Evolutionary conservation across 768 basidiomycete genomes (phyloP), one percentile per base, ranked within the genome.

Genomic region (Amanita subjunquillea): DNA sequence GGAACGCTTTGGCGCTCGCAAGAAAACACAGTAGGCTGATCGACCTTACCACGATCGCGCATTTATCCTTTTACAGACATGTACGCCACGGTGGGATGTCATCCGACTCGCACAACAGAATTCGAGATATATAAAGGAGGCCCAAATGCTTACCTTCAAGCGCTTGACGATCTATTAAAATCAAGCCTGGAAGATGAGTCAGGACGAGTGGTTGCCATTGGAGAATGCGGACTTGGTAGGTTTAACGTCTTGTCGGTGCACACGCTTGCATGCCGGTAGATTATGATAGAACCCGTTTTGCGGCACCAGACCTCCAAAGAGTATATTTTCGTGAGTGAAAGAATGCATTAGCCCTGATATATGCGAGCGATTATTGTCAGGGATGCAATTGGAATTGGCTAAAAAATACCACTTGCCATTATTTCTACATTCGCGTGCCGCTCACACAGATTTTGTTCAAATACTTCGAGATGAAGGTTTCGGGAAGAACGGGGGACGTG

Each of bases 341-440:
- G 69, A 3, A 68, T 74, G 25, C 83, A 10, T n/a, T 12, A 15
- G 12, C 10, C 15, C 6, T 10, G 12, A 7, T 10, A n/a, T 12
- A 27, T 13, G 23, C 30, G 13, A 34, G 17, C n/a, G 22, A 50
- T 34, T 10, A 20, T 45, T 15, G 7, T 13, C 20, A 52, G 51
- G 43, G 10, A 32, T 42, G 22, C 51, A 91, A 56, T 72, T 92
- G 6, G 54, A 60, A 1, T 69, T 91, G 6, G 83, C 87, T 3
- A 82, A 84, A 62, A 83, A 81, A 59, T 76, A 84, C 59, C 73
- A 78, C 57, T 72, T 92, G 7, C 89, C 90, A 0, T 64, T 92
- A 20, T 91, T 91, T 65, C 72, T 92, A 3, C 90, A 91, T 64
- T 89, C 82, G 1, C 77, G 90, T 17, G 78, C 83, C n/a, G 83